Evolutionary conservation across 495 filamentous ascomycete genomes (phyloP), one percentile per base, ranked within the genome.

Genomic region (Neurospora tetrasperma): DNA sequence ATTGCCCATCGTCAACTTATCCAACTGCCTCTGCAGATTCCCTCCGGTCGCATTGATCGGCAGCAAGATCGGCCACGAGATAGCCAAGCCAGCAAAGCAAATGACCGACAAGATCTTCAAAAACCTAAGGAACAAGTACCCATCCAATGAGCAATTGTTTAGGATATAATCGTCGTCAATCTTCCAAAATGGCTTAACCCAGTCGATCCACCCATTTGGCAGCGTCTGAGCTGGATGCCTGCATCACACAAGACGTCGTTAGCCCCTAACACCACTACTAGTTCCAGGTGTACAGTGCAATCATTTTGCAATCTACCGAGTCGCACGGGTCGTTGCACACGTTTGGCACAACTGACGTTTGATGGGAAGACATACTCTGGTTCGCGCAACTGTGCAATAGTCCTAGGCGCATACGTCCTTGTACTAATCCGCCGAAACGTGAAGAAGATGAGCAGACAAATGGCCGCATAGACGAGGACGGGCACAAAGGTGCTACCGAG

Each of bases 51-150:
- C 89, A 80, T 97, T 92, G 77, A 96, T 80, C 0, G 93, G 92
- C 75, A 95, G 89, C 46, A 97, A 81, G 66, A 96, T 84, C 6
- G 94, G 92, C 86, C 89, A 96, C 3, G 90, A 90, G 43, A 96
- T 83, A 46, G 82, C 86, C 76, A 85, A 89, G 46, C 93, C 93
- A 12, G 90, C 87, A 48, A 96, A 85, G 80, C 91, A 91, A 27
- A 94, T 90, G 71, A 88, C 84, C 59, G 91, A 86, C 41, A 89
- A 81, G 20, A 92, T 86, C 70, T 90, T 88, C 69, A 97, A 81
- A 76, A 93, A 96, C n/a, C 93, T 91, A 27, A 96, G 87, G 78
- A 92, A 89, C 41, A 96, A 86, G 78, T 91, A 96, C 42, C 89
- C 87, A 77, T 95, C 92, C 3, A 93, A 81, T 0, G 90, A 92